phyloP scores from a whole-genome alignment of 1,284 basidiomycete genomes.

The Cerioporus squamosus region DNA sequence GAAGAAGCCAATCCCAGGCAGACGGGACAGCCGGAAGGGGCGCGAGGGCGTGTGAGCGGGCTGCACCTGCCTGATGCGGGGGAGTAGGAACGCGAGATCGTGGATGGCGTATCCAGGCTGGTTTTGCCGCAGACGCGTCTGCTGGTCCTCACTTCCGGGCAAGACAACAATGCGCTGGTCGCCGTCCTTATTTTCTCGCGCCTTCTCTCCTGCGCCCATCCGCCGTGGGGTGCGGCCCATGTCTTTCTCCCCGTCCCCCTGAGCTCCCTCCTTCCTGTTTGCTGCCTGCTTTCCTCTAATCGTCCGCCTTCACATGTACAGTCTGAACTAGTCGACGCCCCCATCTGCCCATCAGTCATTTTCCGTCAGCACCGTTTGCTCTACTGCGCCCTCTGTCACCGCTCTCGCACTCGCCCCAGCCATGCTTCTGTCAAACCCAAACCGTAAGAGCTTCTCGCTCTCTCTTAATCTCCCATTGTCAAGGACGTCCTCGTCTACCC shows the following conservation, averaged over 20 bases:
- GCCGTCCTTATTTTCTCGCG: background rate
- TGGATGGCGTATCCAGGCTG: conserved; percentile 20
- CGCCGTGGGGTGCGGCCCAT: background rate
- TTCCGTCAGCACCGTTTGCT: conserved; percentile 6
- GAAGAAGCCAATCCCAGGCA: too few species aligned
- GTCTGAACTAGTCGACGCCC: conserved; percentile 1
- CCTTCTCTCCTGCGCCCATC: conserved; percentile 9
- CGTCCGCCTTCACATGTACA: conserved; percentile 12
- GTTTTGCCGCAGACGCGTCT: conserved; percentile 15
- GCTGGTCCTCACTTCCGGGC: background rate
- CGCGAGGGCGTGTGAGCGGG: background rate
- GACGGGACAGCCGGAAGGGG: too few species aligned
- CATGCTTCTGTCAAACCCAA: conserved; percentile 19
- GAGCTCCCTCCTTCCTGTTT: background rate
- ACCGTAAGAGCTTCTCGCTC: conserved; percentile 24
- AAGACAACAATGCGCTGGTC: background rate
- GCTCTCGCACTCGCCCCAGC: conserved; percentile 1
- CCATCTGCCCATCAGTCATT: conserved; percentile 20
- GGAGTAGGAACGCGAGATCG: conserved; percentile 18
- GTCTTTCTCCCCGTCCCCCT: background rate
- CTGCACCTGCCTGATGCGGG: conserved; percentile 11
- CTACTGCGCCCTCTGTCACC: conserved; percentile 1
- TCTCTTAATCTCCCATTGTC: conserved; percentile 18
- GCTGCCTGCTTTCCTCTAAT: conserved; percentile 1
- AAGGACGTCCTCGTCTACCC: conserved; percentile 9